A percentile compares a stretch with the other conserved stretches of the same genome.
These are phyloP conservation scores for Pseudonitzschia multistriata DNA, from an alignment of 108 stramenopile species.

Conservation along the genomic window DNA sequence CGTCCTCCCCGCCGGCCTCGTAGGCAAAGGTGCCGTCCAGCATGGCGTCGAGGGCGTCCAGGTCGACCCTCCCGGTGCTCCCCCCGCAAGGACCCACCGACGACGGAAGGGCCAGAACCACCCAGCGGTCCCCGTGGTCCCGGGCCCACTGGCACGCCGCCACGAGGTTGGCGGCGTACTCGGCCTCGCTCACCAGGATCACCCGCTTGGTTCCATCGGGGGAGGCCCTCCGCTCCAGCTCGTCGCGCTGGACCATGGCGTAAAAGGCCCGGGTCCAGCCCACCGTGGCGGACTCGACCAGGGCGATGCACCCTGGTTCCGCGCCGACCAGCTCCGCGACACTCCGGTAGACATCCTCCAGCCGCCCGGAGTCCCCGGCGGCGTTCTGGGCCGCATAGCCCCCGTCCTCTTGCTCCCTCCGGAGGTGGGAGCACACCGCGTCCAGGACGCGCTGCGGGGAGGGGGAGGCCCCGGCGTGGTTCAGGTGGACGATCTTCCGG, in stretches of 20 bases:
- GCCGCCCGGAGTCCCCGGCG: constrained; percentile 26
- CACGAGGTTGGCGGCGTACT: constrained; percentile 83
- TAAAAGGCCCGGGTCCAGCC: constrained; percentile 82
- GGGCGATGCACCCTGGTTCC: constrained; percentile 40
- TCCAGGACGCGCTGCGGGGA: constrained; percentile 56
- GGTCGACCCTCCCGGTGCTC: constrained; percentile 54
- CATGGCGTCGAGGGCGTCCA: constrained; percentile 54
- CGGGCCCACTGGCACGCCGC: constrained; percentile 67
- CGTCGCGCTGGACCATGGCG: constrained; percentile 41
- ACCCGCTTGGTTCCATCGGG: constrained; percentile 10
- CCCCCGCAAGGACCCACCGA: background rate
- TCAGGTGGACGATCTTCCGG: constrained; percentile 45
- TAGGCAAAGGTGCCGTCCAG: constrained; percentile 33
- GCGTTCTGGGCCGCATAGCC: constrained; percentile 69
- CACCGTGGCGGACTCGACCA: constrained; percentile 76
- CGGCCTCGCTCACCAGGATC: constrained; percentile 68
- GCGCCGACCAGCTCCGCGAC: constrained; percentile 51
- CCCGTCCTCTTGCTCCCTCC: constrained; percentile 55
- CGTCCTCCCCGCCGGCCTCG: background rate
- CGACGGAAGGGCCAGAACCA: constrained; percentile 56
- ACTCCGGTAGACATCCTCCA: constrained; percentile 50
- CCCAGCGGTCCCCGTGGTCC: constrained; percentile 45
- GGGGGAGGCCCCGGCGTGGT: constrained; percentile 79
- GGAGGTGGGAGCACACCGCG: constrained; percentile 43
- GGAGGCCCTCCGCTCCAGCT: background rate